Percentiles rank a stretch among this genome's conserved stretches.
These are phyloP conservation scores for Cercospora citrullina DNA, from an alignment of 2,329 filamentous ascomycete genomes.

Conservation along the genomic window DNA sequence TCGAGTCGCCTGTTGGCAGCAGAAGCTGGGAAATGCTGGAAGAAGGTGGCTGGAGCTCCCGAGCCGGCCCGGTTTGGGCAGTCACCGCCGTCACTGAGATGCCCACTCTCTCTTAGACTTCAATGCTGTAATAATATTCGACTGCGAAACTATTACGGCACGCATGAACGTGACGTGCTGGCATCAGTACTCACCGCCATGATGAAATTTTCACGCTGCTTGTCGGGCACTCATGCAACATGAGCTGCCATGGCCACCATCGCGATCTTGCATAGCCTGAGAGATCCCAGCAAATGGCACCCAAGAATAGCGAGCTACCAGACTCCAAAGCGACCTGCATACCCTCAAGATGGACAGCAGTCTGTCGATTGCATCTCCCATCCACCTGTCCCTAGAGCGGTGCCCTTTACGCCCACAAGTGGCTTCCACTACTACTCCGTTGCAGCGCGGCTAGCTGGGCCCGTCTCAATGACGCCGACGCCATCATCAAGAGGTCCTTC, in stretches of 20 bases:
- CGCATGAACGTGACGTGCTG: background rate
- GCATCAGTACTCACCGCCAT: background rate
- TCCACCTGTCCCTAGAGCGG: background rate
- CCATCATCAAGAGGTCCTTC: background rate
- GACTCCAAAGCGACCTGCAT: background rate
- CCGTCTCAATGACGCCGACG: background rate
- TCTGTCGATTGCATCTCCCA: background rate
- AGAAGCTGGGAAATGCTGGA: conserved; percentile 1
- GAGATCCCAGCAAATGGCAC: background rate
- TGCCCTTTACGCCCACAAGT: background rate
- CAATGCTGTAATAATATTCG: background rate
- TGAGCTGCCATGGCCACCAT: background rate
- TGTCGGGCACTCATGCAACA: background rate
- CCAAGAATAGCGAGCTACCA: background rate
- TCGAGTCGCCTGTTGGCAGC: background rate
- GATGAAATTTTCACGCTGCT: background rate
- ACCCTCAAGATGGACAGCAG: background rate
- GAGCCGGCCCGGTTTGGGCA: background rate
- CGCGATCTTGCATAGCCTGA: background rate
- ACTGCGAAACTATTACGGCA: background rate
- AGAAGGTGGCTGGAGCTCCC: conserved; percentile 2
- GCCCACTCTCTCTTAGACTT: background rate
- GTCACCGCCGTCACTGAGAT: background rate
- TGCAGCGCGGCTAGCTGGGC: background rate
- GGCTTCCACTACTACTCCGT: background rate